Conservation (phyloP, 2,329 filamentous ascomycete species). For the Nemania abortiva region DNA sequence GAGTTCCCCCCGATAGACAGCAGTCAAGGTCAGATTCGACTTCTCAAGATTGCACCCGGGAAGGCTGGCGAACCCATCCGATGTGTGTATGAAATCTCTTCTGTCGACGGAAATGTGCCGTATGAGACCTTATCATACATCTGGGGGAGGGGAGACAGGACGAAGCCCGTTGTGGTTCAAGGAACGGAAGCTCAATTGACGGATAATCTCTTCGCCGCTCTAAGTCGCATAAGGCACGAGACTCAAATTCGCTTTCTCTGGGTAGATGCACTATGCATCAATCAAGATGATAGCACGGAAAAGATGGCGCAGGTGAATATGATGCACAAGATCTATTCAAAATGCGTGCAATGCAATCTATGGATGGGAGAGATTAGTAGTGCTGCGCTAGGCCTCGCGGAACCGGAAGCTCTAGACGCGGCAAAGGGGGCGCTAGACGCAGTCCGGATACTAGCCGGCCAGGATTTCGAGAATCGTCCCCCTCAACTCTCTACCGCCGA, state of each 20-base stretch:
- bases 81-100: constrained; percentile 27
- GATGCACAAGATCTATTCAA: constrained; percentile 46
- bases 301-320: constrained; percentile 45
- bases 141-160: constrained; percentile 28
- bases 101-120: constrained; percentile 19
- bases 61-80: constrained; percentile 22
- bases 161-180: constrained; percentile 26
- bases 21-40: constrained; percentile 29
- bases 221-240: constrained; percentile 29
- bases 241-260: constrained; percentile 32
- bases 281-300: constrained; percentile 44
- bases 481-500: constrained; percentile 12
- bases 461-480: constrained; percentile 2
- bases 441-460: constrained; percentile 25
- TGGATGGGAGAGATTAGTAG: constrained; percentile 32
- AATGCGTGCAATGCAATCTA: constrained; percentile 33
- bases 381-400: constrained; percentile 7
- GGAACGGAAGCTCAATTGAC: constrained; percentile 27
- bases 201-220: constrained; percentile 33
- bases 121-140: constrained; percentile 39
- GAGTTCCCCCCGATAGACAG: constrained; percentile 33
- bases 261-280: constrained; percentile 49
- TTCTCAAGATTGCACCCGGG: constrained; percentile 35
- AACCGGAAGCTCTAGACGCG: constrained; percentile 25
- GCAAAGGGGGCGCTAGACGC: constrained; percentile 30